Evolutionary conservation across 1,139 yeast species (phyloP).

Genomic region (Suhomyces panamericanus): DNA sequence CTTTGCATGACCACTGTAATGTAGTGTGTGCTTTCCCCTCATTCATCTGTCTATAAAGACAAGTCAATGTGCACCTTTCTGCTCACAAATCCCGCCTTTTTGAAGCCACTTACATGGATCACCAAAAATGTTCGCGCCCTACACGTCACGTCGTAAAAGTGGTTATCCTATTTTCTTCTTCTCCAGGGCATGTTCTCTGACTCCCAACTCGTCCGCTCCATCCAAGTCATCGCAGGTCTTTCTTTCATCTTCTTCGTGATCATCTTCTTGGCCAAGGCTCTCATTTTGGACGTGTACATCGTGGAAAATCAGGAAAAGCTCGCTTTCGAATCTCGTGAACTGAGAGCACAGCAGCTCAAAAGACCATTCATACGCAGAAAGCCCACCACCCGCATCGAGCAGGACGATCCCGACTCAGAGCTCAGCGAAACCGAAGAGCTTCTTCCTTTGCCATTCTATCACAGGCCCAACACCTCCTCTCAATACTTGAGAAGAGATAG

Average conservation of each 20-base stretch:
- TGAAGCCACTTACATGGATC: neutral
- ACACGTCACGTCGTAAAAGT: neutral
- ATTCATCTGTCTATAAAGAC: neutral
- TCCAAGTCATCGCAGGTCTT: neutral
- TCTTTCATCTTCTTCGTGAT: slow-evolving; percentile 4
- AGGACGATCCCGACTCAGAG: slow-evolving; percentile 7
- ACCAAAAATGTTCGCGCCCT: slow-evolving; percentile 1
- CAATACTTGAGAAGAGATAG: slow-evolving; percentile 48
- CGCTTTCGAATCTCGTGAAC: slow-evolving; percentile 8
- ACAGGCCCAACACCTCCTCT: slow-evolving; percentile 42
- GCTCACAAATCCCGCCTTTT: neutral
- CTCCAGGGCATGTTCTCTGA: slow-evolving; percentile 3
- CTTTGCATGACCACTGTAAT: no score
- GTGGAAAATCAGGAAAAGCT: slow-evolving; percentile 10
- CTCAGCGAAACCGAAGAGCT: slow-evolving; percentile 2
- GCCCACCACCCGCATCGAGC: neutral
- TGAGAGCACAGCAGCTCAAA: slow-evolving; percentile 3
- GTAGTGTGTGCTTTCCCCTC: neutral
- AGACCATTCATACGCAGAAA: neutral
- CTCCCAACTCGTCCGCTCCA: slow-evolving; percentile 4
- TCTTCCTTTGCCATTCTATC: slow-evolving; percentile 26
- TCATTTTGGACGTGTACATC: slow-evolving; percentile 11
- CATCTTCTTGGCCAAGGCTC: slow-evolving; percentile 7
- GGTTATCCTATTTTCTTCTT: neutral
- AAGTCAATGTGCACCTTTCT: neutral